Evolutionary conservation across 2,329 filamentous ascomycete genomes (phyloP), one percentile per base, ranked within the genome.

Genomic region (Allantophomopsis lycopodina): DNA sequence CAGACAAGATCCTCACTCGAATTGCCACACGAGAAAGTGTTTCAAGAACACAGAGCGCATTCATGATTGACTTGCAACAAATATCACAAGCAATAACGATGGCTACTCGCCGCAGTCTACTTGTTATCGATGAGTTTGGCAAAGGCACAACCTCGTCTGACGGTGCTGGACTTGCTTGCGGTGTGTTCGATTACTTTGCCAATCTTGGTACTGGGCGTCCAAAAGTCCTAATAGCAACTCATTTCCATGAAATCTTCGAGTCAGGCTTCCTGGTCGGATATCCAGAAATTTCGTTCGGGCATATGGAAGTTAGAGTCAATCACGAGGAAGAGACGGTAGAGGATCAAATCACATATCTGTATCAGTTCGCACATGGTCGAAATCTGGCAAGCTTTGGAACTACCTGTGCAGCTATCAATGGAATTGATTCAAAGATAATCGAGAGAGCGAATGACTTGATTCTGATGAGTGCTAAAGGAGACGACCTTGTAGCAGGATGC

Each of bases 101-200:
- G 39, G 77, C 81, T 4, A 94, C 87, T 0, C 65, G 71, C 11
- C 72, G 76, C 36, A 95, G 84, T 52, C 64, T 98, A 5, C 57
- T 98, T 1, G 66, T 98, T n/a, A 76, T 96, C 35, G 91, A 98
- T 50, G 91, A 98, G 53, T 96, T 98, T 50, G 76, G 76, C 1
- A 80, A 79, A 52, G 76, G 76, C 2, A 80, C 76, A 0, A 70
- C 68, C 37, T 55, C 62, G 7, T 60, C 68, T 41, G 73, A 78
- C 49, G 76, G 75, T 6, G 68, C 70, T 2, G 76, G 73, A 0
- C 56, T 81, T 12, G 59, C 77, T 34, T 62, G 69, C 17, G 73
- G 73, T 2, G 58, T 79, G 6, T 59, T 82, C 13, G 60, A 68
- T 33, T 65, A 79, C 49, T 73, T 80, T 37, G 57, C 71, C 10